phyloP scores from a whole-genome alignment of 345 rosid genomes.

The Iberis pinnata region DNA sequence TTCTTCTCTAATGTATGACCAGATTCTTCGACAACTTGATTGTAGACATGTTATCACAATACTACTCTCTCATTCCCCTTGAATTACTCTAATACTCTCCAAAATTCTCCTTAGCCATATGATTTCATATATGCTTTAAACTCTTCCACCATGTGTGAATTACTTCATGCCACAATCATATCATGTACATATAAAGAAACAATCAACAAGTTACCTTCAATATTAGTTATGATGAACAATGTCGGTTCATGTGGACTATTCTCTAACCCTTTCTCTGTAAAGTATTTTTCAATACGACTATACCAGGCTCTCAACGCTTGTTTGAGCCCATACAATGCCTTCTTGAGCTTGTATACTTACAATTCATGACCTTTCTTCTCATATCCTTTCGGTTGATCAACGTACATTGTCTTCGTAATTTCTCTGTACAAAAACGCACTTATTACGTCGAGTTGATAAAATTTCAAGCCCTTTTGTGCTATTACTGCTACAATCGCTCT shows the following conservation, averaged over 20 bases:
- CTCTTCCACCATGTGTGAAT: neutral
- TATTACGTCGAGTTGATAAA: conserved; percentile 2
- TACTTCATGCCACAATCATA: neutral
- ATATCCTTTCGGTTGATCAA: conserved; percentile 8
- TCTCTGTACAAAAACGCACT: neutral
- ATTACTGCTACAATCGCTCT: neutral
- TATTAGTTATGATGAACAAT: neutral
- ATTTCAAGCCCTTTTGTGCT: neutral
- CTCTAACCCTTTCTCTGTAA: neutral
- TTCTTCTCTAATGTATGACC: neutral
- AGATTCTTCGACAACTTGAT: neutral
- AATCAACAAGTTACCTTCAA: neutral
- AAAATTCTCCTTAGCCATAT: neutral
- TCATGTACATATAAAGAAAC: neutral
- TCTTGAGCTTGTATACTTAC: neutral
- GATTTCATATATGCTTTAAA: neutral
- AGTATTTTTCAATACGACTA: neutral
- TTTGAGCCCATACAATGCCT: neutral
- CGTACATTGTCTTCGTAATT: neutral
- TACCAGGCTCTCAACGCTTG: neutral
- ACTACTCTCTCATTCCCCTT: neutral
- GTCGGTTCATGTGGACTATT: neutral
- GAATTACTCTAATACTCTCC: neutral
- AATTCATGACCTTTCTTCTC: neutral
- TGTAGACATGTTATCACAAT: neutral